phyloP scores from a whole-genome alignment of 1,139 yeast genomes.

The Debaryomyces fabryi region DNA sequence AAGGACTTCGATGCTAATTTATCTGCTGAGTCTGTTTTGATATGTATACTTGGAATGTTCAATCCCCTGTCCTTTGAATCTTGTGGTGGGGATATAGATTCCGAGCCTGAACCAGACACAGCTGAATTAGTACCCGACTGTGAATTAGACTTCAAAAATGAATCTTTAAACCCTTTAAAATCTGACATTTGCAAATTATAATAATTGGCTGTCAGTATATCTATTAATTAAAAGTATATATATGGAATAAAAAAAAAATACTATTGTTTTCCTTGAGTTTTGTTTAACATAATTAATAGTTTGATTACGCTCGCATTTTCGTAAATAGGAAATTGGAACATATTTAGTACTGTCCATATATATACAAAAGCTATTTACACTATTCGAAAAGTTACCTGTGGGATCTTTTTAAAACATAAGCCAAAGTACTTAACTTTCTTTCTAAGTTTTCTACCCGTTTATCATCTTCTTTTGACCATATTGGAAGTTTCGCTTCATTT shows the following conservation, averaged over 20 bases:
- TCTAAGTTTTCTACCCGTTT: conserved; percentile 33
- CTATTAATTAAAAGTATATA: neutral
- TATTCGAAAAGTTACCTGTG: neutral
- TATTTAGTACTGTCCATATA: neutral
- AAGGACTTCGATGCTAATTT: conserved; percentile 34
- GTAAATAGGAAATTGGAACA: conserved; percentile 4
- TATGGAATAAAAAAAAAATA: neutral
- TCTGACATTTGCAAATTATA: conserved; percentile 21
- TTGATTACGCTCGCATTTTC: conserved; percentile 1
- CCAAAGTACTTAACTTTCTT: conserved; percentile 17
- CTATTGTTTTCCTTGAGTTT: neutral
- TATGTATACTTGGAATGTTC: conserved; percentile 31
- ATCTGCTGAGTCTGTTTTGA: conserved; percentile 34
- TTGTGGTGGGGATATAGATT: conserved; percentile 20
- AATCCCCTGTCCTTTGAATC: conserved; percentile 22
- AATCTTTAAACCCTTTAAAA: conserved; percentile 27
- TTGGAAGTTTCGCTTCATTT: conserved; percentile 25
- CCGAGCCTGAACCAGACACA: conserved; percentile 21
- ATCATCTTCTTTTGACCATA: conserved; percentile 45
- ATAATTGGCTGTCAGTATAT: neutral
- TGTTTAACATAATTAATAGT: neutral
- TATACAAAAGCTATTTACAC: conserved; percentile 2
- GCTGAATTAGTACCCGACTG: conserved; percentile 21
- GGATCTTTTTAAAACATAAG: conserved; percentile 4
- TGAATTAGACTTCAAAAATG: conserved; percentile 20